Conservation (phyloP, 1,284 basidiomycete genomes). For the Melanopsichium pennsylvanicum region DNA sequence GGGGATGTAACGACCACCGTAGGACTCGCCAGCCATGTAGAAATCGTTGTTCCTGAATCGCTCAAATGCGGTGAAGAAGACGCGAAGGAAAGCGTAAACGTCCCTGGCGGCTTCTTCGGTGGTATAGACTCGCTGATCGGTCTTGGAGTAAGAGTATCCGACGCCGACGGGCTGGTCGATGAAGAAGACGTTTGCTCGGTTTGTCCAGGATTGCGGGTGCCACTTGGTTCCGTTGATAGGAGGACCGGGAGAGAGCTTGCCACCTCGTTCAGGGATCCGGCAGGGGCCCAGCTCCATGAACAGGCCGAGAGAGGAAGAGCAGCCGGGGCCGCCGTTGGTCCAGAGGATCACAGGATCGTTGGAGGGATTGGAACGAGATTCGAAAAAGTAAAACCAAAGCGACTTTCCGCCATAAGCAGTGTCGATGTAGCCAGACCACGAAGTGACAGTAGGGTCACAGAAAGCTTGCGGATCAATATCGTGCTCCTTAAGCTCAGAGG, state of each 20-base stretch:
- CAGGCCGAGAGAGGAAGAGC: constrained; percentile 69
- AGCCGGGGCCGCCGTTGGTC: constrained; percentile 63
- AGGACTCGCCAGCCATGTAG: constrained; percentile 60
- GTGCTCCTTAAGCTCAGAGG: constrained; percentile 23
- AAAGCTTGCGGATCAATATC: constrained; percentile 54
- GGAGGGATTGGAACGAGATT: constrained; percentile 75
- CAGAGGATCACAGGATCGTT: constrained; percentile 71
- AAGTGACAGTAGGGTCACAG: constrained; percentile 59
- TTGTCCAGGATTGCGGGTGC: constrained; percentile 75
- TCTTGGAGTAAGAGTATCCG: constrained; percentile 76
- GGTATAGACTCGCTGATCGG: constrained; percentile 69
- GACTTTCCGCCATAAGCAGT: constrained; percentile 72
- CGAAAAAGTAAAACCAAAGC: constrained; percentile 86
- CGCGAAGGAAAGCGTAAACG: constrained; percentile 65
- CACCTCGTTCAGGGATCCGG: constrained; percentile 37
- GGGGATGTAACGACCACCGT: constrained; percentile 78
- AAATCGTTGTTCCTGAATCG: constrained; percentile 59
- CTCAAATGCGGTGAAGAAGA: constrained; percentile 66
- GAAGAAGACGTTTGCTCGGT: constrained; percentile 76
- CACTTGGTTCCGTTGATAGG: constrained; percentile 71
- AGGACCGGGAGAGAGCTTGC: constrained; percentile 35
- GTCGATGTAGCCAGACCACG: constrained; percentile 70
- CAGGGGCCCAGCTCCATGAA: constrained; percentile 75
- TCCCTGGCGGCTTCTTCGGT: constrained; percentile 64
- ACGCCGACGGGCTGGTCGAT: constrained; percentile 77